Evolutionary conservation across 2,329 filamentous ascomycete species (phyloP).

Genomic region (Fusarium circinatum): DNA sequence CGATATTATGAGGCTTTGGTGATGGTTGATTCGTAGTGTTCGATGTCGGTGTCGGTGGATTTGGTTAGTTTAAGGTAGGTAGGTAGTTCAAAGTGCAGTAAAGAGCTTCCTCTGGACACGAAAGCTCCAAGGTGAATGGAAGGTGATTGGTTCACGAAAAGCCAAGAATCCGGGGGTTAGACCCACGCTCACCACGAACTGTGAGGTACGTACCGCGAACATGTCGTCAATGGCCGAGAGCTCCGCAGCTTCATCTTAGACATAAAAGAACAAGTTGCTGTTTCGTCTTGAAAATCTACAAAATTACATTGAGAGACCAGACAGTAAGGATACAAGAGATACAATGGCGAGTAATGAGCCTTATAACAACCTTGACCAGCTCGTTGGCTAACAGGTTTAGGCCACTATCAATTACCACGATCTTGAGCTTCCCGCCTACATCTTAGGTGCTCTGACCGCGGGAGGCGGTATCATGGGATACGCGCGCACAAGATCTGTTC

Average conservation of each 20-base stretch:
- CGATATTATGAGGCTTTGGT: slow-evolving; percentile 7
- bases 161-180: slow-evolving; percentile 18
- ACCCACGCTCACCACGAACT: slow-evolving; percentile 1
- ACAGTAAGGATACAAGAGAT: neutral
- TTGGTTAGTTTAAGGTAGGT: slow-evolving; percentile 9
- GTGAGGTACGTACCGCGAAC: slow-evolving; percentile 3
- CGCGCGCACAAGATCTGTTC: slow-evolving; percentile 83
- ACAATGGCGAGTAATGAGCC: slow-evolving; percentile 17
- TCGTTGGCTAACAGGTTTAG: slow-evolving; percentile 8
- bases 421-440: slow-evolving; percentile 71
- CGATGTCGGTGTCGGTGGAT: slow-evolving; percentile 18
- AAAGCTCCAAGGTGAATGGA: slow-evolving; percentile 48
- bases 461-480: slow-evolving; percentile 90
- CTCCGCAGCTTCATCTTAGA: slow-evolving; percentile 3
- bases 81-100: slow-evolving; percentile 10
- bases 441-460: slow-evolving; percentile 84
- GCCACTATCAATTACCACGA: slow-evolving; percentile 30
- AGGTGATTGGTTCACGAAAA: slow-evolving; percentile 47
- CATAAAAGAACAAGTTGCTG: neutral
- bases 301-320: neutral
- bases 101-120: slow-evolving; percentile 49
- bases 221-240: slow-evolving; percentile 33
- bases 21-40: slow-evolving; percentile 11
- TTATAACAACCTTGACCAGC: no score
- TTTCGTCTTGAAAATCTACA: neutral